A percentile compares a stretch with the other conserved stretches of the same genome.
These are phyloP conservation scores for Diaporthe batatas DNA, from an alignment of 2,329 filamentous ascomycete genomes.

Conservation along the genomic window DNA sequence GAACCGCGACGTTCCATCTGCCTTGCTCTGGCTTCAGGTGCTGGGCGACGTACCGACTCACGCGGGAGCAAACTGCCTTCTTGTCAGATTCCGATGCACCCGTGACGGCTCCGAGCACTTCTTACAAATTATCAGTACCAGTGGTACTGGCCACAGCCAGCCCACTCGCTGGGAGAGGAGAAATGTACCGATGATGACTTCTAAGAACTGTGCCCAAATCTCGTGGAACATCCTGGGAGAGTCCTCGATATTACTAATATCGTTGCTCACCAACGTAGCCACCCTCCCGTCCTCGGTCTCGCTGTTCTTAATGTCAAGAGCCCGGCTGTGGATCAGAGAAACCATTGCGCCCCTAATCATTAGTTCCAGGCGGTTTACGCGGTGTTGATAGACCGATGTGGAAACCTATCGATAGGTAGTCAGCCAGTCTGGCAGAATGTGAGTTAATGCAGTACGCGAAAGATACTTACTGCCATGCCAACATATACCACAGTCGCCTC, in stretches of 20 bases:
- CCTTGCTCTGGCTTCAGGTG: constrained; percentile 53
- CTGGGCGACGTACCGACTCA: constrained; percentile 56
- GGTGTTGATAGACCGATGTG: constrained; percentile 44
- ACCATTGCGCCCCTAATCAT: constrained; percentile 45
- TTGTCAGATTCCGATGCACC: neutral
- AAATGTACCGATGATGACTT: constrained; percentile 55
- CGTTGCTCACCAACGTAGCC: constrained; percentile 57
- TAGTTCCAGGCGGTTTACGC: constrained; percentile 44
- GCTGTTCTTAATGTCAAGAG: constrained; percentile 29
- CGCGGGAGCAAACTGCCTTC: constrained; percentile 55
- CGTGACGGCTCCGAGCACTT: neutral
- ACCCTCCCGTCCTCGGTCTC: constrained; percentile 51
- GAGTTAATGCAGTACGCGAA: neutral
- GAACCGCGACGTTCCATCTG: constrained; percentile 57
- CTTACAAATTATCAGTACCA: constrained; percentile 58
- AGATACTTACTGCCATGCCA: constrained; percentile 53
- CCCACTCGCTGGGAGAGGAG: constrained; percentile 56
- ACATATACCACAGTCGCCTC: constrained; percentile 52
- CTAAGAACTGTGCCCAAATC: constrained; percentile 57
- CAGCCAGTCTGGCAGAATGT: neutral
- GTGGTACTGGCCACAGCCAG: constrained; percentile 57
- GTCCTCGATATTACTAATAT: constrained; percentile 52
- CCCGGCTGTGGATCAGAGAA: constrained; percentile 44
- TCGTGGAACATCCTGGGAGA: constrained; percentile 57
- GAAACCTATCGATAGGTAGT: constrained; percentile 40